Percentiles rank a stretch among this genome's conserved stretches.
Conservation (phyloP, 495 filamentous ascomycete species). For the Cercophora sp. region DNA sequence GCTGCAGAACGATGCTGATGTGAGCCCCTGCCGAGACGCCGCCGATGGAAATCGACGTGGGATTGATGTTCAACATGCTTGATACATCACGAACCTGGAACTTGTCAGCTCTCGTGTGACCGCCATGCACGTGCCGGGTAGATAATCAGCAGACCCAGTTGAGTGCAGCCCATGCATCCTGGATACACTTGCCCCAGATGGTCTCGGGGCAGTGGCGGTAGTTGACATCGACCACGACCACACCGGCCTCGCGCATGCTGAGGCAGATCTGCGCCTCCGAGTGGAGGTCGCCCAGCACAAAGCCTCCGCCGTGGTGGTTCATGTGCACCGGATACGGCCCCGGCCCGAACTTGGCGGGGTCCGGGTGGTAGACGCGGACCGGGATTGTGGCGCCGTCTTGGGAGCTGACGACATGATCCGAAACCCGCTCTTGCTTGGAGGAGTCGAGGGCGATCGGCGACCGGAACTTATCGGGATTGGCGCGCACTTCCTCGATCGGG, state of each 20-base stretch:
- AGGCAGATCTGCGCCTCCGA: constrained; percentile 43
- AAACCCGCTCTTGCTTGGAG: constrained; percentile 32
- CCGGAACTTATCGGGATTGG: constrained; percentile 34
- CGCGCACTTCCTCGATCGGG: constrained; percentile 40
- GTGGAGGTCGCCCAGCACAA: constrained; percentile 45
- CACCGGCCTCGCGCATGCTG: constrained; percentile 41
- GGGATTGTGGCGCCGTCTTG: constrained; percentile 39
- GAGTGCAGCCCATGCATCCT: constrained; percentile 45
- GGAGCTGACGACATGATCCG: constrained; percentile 34
- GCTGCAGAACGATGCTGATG: constrained; percentile 44
- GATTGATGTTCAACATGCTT: constrained; percentile 37
- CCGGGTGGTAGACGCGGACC: constrained; percentile 44
- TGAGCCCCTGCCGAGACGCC: constrained; percentile 49
- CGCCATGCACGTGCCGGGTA: neutral
- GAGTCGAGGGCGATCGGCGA: constrained; percentile 34
- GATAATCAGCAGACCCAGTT: constrained; percentile 28
- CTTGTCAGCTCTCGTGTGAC: neutral
- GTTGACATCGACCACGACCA: constrained; percentile 46
- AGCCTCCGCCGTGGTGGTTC: constrained; percentile 49
- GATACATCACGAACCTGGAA: constrained; percentile 30
- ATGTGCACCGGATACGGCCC: constrained; percentile 47
- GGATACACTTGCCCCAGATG: constrained; percentile 43
- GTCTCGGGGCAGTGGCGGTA: constrained; percentile 50
- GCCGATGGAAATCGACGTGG: constrained; percentile 43
- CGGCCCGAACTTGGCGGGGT: constrained; percentile 28